Percentiles rank a stretch among this genome's conserved stretches.
Evolutionary conservation across 805 yeast species (phyloP).

Genomic region (Yarrowia divulgata): DNA sequence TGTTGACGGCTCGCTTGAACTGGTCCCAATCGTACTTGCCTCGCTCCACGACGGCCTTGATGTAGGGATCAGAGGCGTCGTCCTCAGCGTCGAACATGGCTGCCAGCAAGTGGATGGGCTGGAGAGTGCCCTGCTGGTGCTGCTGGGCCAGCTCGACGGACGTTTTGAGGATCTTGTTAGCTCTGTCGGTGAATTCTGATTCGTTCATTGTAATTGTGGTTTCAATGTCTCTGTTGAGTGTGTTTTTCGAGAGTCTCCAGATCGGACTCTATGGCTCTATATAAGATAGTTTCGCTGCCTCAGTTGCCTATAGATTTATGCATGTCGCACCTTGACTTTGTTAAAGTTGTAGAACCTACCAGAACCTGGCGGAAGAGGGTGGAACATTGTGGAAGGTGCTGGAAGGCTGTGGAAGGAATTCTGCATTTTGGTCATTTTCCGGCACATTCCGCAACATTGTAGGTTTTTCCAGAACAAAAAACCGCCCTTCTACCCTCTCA

Average conservation of each 20-base stretch:
- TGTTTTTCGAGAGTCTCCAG: neutral
- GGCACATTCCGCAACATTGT: neutral
- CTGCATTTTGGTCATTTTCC: neutral
- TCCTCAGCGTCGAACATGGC: conserved; percentile 81
- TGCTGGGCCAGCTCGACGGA: conserved; percentile 86
- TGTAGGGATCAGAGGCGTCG: conserved; percentile 60
- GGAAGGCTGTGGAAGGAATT: conserved; percentile 16
- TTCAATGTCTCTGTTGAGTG: neutral
- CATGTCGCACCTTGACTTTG: neutral
- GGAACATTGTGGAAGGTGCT: conserved; percentile 3
- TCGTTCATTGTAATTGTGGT: conserved; percentile 41
- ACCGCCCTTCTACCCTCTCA: neutral
- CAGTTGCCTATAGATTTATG: conserved; percentile 8
- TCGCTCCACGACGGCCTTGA: conserved; percentile 82
- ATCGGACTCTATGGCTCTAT: conserved; percentile 6
- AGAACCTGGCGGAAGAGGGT: neutral
- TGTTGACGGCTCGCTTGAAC: conserved; percentile 81
- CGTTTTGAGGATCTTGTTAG: conserved; percentile 76
- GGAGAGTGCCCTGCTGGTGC: conserved; percentile 79
- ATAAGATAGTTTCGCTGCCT: conserved; percentile 16
- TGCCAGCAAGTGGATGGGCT: conserved; percentile 89
- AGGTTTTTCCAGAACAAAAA: neutral
- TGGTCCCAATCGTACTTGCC: conserved; percentile 87
- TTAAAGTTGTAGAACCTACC: conserved; percentile 29
- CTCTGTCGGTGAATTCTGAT: conserved; percentile 88